These are phyloP conservation scores for Pseudocercospora cruenta DNA, from an alignment of 2,329 filamentous ascomycete species.

Conservation along the genomic window DNA sequence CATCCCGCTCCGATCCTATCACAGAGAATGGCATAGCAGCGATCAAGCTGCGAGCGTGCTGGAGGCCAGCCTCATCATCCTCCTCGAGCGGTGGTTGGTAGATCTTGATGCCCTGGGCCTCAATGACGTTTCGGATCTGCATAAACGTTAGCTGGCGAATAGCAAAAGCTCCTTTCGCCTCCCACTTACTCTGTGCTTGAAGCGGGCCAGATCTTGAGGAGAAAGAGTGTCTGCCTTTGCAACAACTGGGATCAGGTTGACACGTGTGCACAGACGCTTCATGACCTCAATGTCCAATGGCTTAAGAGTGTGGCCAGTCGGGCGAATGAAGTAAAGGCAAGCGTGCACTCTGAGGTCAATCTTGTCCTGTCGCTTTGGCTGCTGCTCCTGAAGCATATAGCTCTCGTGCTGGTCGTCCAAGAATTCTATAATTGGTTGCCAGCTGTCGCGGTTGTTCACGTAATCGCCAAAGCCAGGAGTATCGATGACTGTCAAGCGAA, in stretches of 20 bases:
- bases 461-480: slow-evolving; percentile 99
- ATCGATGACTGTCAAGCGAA: slow-evolving; percentile 97
- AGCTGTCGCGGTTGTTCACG: slow-evolving; percentile 99
- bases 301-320: slow-evolving; percentile 97
- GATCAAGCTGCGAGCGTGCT: slow-evolving; percentile 93
- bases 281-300: slow-evolving; percentile 99
- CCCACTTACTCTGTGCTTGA: slow-evolving; percentile 84
- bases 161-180: background rate
- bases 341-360: slow-evolving; percentile 98
- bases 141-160: slow-evolving; percentile 34
- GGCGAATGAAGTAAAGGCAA: slow-evolving; percentile 98
- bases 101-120: slow-evolving; percentile 99
- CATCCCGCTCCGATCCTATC: slow-evolving; percentile 98
- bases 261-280: slow-evolving; percentile 97
- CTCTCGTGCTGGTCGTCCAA: slow-evolving; percentile 99
- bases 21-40: slow-evolving; percentile 98
- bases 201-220: slow-evolving; percentile 84
- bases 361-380: slow-evolving; percentile 96
- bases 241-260: slow-evolving; percentile 97
- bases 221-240: slow-evolving; percentile 98
- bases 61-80: slow-evolving; percentile 93
- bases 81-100: slow-evolving; percentile 98
- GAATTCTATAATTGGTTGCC: slow-evolving; percentile 99
- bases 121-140: slow-evolving; percentile 91
- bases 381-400: slow-evolving; percentile 99